Percentiles rank a stretch among this genome's conserved stretches.
Evolutionary conservation across 331 rosid species (phyloP).

Genomic region (Phaseolus coccineus): DNA sequence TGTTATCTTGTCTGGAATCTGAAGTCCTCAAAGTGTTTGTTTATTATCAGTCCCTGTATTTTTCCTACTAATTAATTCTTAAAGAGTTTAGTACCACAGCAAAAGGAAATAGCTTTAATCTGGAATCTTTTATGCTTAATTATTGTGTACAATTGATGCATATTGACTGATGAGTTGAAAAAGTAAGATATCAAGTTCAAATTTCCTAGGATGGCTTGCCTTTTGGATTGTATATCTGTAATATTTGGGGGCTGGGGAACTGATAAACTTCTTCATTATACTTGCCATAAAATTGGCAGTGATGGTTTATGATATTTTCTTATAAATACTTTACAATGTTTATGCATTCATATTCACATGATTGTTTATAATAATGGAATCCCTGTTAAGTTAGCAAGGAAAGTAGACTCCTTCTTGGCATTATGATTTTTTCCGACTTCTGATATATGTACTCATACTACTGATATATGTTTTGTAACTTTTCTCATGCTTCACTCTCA

Average conservation of each 20-base stretch:
- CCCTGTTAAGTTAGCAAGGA: not conserved
- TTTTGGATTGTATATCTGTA: conserved; percentile 6
- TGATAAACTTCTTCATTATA: not conserved
- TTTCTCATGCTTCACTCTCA: conserved; percentile 5
- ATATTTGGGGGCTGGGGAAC: conserved; percentile 6
- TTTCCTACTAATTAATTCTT: conserved; percentile 14
- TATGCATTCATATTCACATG: not conserved
- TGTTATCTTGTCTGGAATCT: not conserved
- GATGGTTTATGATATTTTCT: not conserved
- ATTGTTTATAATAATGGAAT: not conserved
- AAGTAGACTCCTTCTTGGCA: not conserved
- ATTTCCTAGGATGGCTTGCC: not conserved
- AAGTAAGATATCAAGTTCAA: conserved; percentile 13
- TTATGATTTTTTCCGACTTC: not conserved
- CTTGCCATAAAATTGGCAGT: conserved; percentile 16
- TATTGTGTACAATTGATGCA: not conserved
- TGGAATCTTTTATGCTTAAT: not conserved
- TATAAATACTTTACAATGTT: not conserved
- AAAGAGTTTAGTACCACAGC: not conserved
- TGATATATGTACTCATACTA: not conserved
- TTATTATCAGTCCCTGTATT: not conserved
- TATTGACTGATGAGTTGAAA: conserved; percentile 2
- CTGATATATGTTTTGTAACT: conserved; percentile 8
- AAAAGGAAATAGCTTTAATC: not conserved
- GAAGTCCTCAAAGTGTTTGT: not conserved